Evolutionary conservation across 371 early-diverging fungal species (phyloP), one percentile per base, ranked within the genome.

Genomic region (Circinella umbellata): DNA sequence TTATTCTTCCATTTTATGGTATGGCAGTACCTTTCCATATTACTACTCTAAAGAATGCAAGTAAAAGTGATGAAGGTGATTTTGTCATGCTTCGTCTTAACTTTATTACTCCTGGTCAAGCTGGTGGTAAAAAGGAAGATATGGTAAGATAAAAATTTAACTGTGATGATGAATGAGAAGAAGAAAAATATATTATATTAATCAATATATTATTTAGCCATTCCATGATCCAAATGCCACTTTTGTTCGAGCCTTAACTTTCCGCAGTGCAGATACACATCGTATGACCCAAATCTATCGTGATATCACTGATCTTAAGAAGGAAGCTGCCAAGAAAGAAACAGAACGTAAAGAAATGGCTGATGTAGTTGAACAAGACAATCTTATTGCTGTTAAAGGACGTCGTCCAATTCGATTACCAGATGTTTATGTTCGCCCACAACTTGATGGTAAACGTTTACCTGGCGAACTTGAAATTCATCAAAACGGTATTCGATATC

Each of bases 1-100:
- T 99, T 63, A 89, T 99, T 59, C 81, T 99, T 37, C 99, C 99
- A 4, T 93, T 99, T 48, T 96, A 96, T 73, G 98, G 98, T 42
- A 91, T 94, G 78, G 93, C 98, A 0, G 99, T 99, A 4, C 99
- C 99, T 27, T 99, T 99, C 90, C 99, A 99, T 82, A 94, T 99
- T 62, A 93, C 95, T 15, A 95, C 96, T 0, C 80, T 99, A 42
- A 99, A 99, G 74, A 99, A 95, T 76, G 93, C 94, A 7, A 93
- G 94, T 79, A 96, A 99, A 80, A 92, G 89, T 55, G 99, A 98
- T 64, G 99, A 99, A 85, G 96, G 96, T 49, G 97, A 97, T 37
- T 92, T 86, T 70, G 90, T 92, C n/a, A 93, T 95, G 79, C 85
- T 99, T 10, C 96, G 99, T 73, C 88, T 99, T 72, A 99, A 99